Evolutionary conservation across 805 yeast genomes (phyloP), one percentile per base, ranked within the genome.

Genomic region (Lachancea cidri): DNA sequence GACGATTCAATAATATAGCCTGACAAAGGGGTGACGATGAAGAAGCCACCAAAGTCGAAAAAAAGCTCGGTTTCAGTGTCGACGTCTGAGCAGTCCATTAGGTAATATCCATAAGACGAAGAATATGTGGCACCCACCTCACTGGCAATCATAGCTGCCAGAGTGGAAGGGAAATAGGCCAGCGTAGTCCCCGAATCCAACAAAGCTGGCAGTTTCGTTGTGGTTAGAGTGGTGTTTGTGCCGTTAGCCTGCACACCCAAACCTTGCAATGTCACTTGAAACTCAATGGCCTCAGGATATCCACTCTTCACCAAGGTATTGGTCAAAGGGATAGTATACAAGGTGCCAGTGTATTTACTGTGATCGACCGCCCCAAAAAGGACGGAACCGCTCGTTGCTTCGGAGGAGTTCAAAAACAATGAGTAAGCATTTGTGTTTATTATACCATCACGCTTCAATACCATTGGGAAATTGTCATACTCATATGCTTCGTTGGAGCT

Each of bases 301-400:
- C 60, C 60, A n/a, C 16, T 31, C 5, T 43, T 35, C 32, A 27
- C 38, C 19, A 48, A 43, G 5, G 46, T 41, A 42, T 78, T 78
- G 48, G 80, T 62, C 31, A 78, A 48, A 19, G 82, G 81, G 5
- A 81, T 56, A 1, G 76, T 62, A 24, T 67, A 58, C 29, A 81
- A 59, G 13, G 58, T 46, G 13, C 87, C 88, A 0, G 61, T 40
- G 57, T 76, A 81, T 60, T 81, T 82, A 29, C 76, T 70, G 44
- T 72, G 74, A 53, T 83, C 91, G 19, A 79, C 72, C 22, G 81
- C 93, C 36, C 93, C 91, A 65, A 84, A 84, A 36, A 83, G 58
- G 16, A 83, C 66, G n/a, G 70, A 61, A 4, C 87, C 89, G 1
- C 65, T 45, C 4, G 52, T 35, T 0, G 75, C 64, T 27, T 62